Percentiles rank a stretch among this genome's conserved stretches.
Evolutionary conservation across 2,329 filamentous ascomycete genomes (phyloP).

Genomic region (Colletotrichum simmondsii): DNA sequence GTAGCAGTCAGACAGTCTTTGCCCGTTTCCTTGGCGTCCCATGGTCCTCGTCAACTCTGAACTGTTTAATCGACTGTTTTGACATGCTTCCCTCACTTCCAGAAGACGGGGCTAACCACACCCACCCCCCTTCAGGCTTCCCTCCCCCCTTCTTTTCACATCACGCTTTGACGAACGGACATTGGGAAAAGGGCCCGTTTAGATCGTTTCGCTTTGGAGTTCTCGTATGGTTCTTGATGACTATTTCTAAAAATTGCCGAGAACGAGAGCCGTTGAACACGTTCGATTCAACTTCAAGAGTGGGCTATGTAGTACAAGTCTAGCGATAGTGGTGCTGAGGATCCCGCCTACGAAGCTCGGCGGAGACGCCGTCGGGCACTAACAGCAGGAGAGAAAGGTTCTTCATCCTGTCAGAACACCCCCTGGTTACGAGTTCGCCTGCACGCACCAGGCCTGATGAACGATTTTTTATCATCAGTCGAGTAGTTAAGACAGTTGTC

Average conservation of each 20-base stretch:
- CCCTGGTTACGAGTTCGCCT: neutral
- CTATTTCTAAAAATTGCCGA: neutral
- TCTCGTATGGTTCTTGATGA: neutral
- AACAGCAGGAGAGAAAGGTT: conserved; percentile 4
- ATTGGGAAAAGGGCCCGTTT: neutral
- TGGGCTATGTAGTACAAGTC: neutral
- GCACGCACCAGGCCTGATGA: neutral
- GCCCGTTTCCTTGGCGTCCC: conserved; percentile 2
- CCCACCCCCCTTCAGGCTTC: neutral
- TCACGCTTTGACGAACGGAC: neutral
- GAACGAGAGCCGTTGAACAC: neutral
- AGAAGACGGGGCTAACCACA: neutral
- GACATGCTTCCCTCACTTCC: conserved; percentile 10
- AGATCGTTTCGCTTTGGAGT: neutral
- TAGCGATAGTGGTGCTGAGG: neutral
- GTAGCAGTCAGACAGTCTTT: neutral
- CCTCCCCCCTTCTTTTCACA: neutral
- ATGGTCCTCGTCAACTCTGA: conserved; percentile 5
- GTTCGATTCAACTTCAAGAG: neutral
- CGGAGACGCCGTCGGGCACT: conserved; percentile 13
- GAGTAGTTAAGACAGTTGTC: neutral
- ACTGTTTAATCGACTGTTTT: neutral
- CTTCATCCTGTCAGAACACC: neutral
- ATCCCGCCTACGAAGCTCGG: neutral
- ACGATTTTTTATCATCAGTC: neutral